A percentile compares a stretch with the other conserved stretches of the same genome.
Evolutionary conservation across 2,329 filamentous ascomycete species (phyloP).

Genomic region (Fusarium camptoceras): DNA sequence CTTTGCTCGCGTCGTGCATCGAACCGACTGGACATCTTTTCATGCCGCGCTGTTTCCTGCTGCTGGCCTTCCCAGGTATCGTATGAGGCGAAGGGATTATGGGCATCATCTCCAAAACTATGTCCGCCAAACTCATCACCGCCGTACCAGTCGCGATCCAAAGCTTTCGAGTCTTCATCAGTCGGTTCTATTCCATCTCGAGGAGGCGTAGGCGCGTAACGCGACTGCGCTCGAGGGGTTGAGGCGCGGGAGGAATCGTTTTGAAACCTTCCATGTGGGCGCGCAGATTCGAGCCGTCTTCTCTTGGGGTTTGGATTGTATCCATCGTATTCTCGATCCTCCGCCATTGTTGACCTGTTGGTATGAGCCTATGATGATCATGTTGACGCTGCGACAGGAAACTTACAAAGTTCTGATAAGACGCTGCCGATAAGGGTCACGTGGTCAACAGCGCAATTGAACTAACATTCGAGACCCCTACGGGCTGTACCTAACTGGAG

Average conservation of each 20-base stretch:
- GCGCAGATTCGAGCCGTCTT: conserved; percentile 52
- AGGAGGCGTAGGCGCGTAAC: conserved; percentile 57
- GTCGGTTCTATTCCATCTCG: conserved; percentile 70
- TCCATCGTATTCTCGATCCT: conserved; percentile 53
- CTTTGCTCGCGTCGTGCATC: conserved; percentile 81
- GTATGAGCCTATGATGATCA: background rate
- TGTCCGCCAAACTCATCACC: conserved; percentile 86
- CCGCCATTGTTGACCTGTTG: conserved; percentile 46
- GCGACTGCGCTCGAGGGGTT: conserved; percentile 52
- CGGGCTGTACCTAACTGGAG: background rate
- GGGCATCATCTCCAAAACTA: conserved; percentile 89
- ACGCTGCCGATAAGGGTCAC: background rate
- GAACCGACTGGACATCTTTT: conserved; percentile 81
- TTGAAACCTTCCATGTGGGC: conserved; percentile 47
- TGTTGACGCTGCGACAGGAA: background rate
- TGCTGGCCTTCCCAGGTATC: conserved; percentile 80
- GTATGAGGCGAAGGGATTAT: conserved; percentile 88
- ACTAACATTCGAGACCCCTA: too few species aligned
- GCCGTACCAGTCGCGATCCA: conserved; percentile 94
- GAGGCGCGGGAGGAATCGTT: conserved; percentile 51
- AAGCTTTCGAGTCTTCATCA: conserved; percentile 76
- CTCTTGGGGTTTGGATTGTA: conserved; percentile 57
- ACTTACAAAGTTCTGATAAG: background rate
- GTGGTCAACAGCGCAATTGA: background rate
- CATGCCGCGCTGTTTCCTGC: conserved; percentile 80